Conservation (phyloP, 208 protist species). For the Crithidia sp. region DNA sequence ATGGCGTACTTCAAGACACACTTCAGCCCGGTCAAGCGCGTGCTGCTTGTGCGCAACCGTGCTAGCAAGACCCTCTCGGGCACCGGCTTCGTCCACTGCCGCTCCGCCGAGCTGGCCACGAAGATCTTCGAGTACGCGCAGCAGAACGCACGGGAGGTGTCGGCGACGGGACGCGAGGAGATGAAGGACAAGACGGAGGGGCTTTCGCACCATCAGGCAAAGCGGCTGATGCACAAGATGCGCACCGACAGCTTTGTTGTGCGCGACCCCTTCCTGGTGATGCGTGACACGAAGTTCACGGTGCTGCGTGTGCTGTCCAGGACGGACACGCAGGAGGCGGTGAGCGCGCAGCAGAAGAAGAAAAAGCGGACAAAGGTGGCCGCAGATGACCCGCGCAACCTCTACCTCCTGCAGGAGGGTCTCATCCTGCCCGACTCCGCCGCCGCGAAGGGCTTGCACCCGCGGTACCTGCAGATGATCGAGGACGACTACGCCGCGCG, state of each 20-base stretch:
- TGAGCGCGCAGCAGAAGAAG: slow-evolving; percentile 82
- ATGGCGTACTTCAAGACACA: slow-evolving; percentile 71
- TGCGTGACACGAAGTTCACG: slow-evolving; percentile 88
- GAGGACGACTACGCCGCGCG: slow-evolving; percentile 82
- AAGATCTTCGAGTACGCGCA: slow-evolving; percentile 84
- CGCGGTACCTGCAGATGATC: slow-evolving; percentile 86
- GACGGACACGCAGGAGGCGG: slow-evolving; percentile 81
- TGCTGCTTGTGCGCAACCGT: slow-evolving; percentile 86
- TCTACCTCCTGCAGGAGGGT: slow-evolving; percentile 90
- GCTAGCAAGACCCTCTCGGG: slow-evolving; percentile 73
- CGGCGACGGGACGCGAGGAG: slow-evolving; percentile 63
- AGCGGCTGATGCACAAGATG: slow-evolving; percentile 80
- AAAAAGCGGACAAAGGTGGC: slow-evolving; percentile 91
- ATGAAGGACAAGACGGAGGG: slow-evolving; percentile 73
- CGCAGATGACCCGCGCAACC: slow-evolving; percentile 87
- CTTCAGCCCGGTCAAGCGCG: slow-evolving; percentile 76
- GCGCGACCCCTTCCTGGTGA: slow-evolving; percentile 82
- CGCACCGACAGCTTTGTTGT: slow-evolving; percentile 63
- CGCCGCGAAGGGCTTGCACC: slow-evolving; percentile 79
- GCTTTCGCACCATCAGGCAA: slow-evolving; percentile 84
- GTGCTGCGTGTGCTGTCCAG: slow-evolving; percentile 83
- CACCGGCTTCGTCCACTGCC: slow-evolving; percentile 89
- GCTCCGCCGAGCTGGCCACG: slow-evolving; percentile 60
- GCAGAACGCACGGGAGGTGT: slow-evolving; percentile 88
- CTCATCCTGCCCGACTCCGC: slow-evolving; percentile 79